Evolutionary conservation across 2,329 filamentous ascomycete species (phyloP).

Genomic region (Epichloe baconii): DNA sequence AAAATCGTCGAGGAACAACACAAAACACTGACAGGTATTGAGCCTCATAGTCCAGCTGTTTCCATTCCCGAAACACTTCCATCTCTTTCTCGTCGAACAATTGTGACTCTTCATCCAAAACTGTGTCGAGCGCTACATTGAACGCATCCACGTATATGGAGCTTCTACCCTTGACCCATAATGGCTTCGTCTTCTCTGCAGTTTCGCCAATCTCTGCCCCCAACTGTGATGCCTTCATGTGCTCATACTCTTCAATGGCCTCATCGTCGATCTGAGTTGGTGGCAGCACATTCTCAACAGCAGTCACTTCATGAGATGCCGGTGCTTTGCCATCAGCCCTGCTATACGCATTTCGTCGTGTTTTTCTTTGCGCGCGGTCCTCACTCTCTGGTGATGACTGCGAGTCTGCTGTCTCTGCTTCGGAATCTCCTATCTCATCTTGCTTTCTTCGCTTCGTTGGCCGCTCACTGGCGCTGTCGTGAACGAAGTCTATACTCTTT

Average conservation of each 20-base stretch:
- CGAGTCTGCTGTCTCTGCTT: slow-evolving; percentile 13
- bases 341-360: background rate
- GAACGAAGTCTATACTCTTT: slow-evolving; percentile 6
- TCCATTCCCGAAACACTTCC: slow-evolving; percentile 67
- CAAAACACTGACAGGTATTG: slow-evolving; percentile 66
- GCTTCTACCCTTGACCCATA: slow-evolving; percentile 63
- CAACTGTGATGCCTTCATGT: slow-evolving; percentile 44
- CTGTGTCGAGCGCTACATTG: slow-evolving; percentile 80
- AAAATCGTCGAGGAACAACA: background rate
- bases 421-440: slow-evolving; percentile 12
- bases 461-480: slow-evolving; percentile 9
- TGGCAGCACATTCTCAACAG: slow-evolving; percentile 47
- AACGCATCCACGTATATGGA: slow-evolving; percentile 98
- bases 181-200: slow-evolving; percentile 24
- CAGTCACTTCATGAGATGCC: slow-evolving; percentile 14
- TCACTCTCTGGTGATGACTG: slow-evolving; percentile 8
- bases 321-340: slow-evolving; percentile 6
- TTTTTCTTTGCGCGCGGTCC: background rate
- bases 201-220: slow-evolving; percentile 23
- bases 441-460: slow-evolving; percentile 20
- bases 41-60: slow-evolving; percentile 60
- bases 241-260: slow-evolving; percentile 70
- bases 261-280: slow-evolving; percentile 52
- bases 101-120: slow-evolving; percentile 77
- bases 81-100: slow-evolving; percentile 73